Percentiles rank a stretch among this genome's conserved stretches.
These are phyloP conservation scores for Pseudogymnoascus sp. DNA, from an alignment of 2,329 filamentous ascomycete species.

Conservation along the genomic window DNA sequence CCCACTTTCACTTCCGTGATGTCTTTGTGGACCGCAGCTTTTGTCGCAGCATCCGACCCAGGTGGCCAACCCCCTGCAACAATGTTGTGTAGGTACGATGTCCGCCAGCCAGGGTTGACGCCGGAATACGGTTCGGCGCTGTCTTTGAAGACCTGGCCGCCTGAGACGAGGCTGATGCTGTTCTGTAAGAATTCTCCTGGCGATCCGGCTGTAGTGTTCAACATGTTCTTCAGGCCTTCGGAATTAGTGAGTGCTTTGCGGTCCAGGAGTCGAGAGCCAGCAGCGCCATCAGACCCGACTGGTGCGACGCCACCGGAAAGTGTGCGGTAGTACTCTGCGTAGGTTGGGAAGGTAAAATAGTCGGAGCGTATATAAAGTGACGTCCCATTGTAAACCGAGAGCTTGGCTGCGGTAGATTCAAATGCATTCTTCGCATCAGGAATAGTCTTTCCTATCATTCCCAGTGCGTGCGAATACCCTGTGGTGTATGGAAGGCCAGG, in stretches of 20 bases:
- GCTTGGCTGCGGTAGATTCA: slow-evolving; percentile 16
- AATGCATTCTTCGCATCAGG: slow-evolving; percentile 21
- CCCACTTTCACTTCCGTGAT: slow-evolving; percentile 27
- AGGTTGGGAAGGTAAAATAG: slow-evolving; percentile 20
- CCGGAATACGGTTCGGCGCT: slow-evolving; percentile 23
- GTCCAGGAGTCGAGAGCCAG: slow-evolving; percentile 28
- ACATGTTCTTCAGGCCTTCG: slow-evolving; percentile 18
- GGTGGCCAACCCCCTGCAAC: slow-evolving; percentile 14
- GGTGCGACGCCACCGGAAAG: slow-evolving; percentile 19
- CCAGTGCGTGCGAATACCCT: slow-evolving; percentile 27
- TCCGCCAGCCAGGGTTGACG: slow-evolving; percentile 27
- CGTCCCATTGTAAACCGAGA: slow-evolving; percentile 18
- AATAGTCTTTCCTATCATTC: slow-evolving; percentile 24
- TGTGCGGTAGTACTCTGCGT: slow-evolving; percentile 27
- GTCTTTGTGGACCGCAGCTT: slow-evolving; percentile 22
- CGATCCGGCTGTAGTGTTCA: slow-evolving; percentile 25
- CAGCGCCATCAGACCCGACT: slow-evolving; percentile 1
- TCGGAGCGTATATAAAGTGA: slow-evolving; percentile 17
- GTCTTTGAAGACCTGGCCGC: slow-evolving; percentile 28
- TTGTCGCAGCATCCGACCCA: slow-evolving; percentile 15
- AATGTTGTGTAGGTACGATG: slow-evolving; percentile 18
- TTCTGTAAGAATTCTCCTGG: slow-evolving; percentile 22
- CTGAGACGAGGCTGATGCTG: slow-evolving; percentile 25
- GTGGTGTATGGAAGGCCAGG: slow-evolving; percentile 20
- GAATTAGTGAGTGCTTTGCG: slow-evolving; percentile 19